Evolutionary conservation across 306 rosid species (phyloP).

Genomic region (Mimosa bimucronata): DNA sequence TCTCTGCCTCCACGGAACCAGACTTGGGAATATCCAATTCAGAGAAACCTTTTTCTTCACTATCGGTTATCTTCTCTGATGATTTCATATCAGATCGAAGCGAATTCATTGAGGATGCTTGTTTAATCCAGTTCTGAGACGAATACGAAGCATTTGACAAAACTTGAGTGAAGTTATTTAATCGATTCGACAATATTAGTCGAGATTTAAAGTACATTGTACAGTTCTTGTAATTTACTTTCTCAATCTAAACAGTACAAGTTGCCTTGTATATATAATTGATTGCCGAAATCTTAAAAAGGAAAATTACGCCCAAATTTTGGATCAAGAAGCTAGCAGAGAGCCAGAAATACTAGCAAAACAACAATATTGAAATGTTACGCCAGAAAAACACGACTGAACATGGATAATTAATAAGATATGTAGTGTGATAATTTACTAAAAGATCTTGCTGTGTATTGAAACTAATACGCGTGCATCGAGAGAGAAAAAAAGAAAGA

Average conservation of each 20-base stretch:
- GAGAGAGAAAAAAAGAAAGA: too few relatives aligned
- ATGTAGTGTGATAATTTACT: not conserved
- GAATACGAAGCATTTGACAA: conserved; percentile 18
- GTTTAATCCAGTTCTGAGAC: conserved; percentile 38
- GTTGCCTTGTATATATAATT: conserved; percentile 4
- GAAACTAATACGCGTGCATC: not conserved
- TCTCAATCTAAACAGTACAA: conserved; percentile 21
- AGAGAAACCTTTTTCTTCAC: not conserved
- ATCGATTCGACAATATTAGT: not conserved
- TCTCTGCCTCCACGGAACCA: conserved; percentile 42
- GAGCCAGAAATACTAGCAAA: not conserved
- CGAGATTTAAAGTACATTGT: not conserved
- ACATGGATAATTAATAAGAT: conserved; percentile 7
- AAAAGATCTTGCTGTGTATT: not conserved
- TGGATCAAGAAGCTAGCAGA: not conserved
- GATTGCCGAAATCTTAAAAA: not conserved
- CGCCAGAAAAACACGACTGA: not conserved
- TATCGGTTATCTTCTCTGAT: not conserved
- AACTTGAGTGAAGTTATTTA: not conserved
- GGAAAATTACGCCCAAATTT: not conserved
- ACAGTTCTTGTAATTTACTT: not conserved
- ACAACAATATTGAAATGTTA: not conserved
- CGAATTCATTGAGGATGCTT: conserved; percentile 29
- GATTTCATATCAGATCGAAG: conserved; percentile 29
- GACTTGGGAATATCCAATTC: conserved; percentile 10